Evolutionary conservation across 1,284 basidiomycete species (phyloP).

Genomic region (Cystobasidium sp.): DNA sequence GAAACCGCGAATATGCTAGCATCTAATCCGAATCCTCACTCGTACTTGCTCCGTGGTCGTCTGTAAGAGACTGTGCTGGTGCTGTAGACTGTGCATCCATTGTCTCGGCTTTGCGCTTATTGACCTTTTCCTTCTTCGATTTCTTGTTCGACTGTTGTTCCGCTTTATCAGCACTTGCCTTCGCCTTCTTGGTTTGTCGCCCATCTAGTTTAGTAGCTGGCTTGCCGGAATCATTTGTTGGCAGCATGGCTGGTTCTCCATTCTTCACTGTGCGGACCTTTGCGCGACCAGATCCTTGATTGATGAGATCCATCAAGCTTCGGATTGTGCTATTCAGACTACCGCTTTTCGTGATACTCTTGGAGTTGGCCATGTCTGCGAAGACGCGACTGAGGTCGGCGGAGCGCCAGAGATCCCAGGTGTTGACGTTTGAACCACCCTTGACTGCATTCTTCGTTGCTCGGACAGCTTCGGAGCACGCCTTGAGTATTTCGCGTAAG

Average conservation of each 20-base stretch:
- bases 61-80: not conserved
- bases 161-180: not conserved
- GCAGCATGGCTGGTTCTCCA: constrained; percentile 6
- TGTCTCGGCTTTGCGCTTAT: not conserved
- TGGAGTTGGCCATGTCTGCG: constrained; percentile 3
- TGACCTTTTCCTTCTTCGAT: not conserved
- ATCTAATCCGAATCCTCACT: constrained; percentile 24
- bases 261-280: constrained; percentile 19
- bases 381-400: constrained; percentile 11
- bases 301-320: constrained; percentile 22
- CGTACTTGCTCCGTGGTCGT: constrained; percentile 13
- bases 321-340: constrained; percentile 10
- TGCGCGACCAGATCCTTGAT: constrained; percentile 25
- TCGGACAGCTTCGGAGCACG: constrained; percentile 28
- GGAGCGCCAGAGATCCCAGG: constrained; percentile 22
- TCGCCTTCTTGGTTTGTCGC: constrained; percentile 20
- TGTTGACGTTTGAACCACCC: not conserved
- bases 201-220: not conserved
- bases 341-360: constrained; percentile 19
- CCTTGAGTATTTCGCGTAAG: constrained; percentile 34
- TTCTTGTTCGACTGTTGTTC: not conserved
- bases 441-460: constrained; percentile 10
- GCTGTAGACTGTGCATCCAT: not conserved
- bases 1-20: not conserved
- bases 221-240: not conserved